Percentiles rank a stretch among this genome's conserved stretches.
These are phyloP conservation scores for Rubroshorea leprosula DNA, from an alignment of 345 rosid genomes.

Conservation along the genomic window DNA sequence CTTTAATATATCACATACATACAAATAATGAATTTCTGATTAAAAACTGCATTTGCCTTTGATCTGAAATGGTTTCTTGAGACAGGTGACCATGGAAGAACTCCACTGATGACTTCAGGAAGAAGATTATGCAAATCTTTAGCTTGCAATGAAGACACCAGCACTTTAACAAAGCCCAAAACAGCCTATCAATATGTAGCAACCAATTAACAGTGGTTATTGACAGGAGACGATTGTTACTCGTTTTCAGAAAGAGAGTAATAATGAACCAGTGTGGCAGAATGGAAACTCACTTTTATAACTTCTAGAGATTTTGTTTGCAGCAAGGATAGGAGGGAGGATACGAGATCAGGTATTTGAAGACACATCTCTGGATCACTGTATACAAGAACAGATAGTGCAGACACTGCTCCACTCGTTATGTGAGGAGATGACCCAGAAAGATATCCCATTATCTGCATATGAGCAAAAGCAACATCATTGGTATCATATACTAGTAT, in stretches of 20 bases:
- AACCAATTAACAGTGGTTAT: conserved; percentile 4
- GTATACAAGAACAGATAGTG: conserved; percentile 70
- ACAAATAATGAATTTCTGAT: background rate
- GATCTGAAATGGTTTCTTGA: conserved; percentile 86
- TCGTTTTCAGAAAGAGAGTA: background rate
- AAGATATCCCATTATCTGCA: conserved; percentile 84
- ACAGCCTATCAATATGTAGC: conserved; percentile 49
- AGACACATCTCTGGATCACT: conserved; percentile 56
- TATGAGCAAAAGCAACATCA: conserved; percentile 5
- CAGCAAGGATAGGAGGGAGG: conserved; percentile 73
- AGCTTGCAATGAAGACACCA: conserved; percentile 61
- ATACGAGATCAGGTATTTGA: conserved; percentile 60
- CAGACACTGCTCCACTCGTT: conserved; percentile 93
- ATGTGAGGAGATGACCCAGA: conserved; percentile 89
- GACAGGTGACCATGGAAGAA: conserved; percentile 78
- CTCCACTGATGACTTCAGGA: conserved; percentile 41
- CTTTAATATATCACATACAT: background rate
- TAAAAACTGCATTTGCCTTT: conserved; percentile 40
- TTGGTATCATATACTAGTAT: conserved; percentile 5
- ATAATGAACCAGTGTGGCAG: background rate
- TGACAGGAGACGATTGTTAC: background rate
- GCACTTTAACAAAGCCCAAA: conserved; percentile 82
- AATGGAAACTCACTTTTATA: conserved; percentile 47
- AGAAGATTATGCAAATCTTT: conserved; percentile 63
- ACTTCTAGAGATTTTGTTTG: conserved; percentile 76